A percentile compares a stretch with the other conserved stretches of the same genome.
These are phyloP conservation scores for Beauveria caledonica DNA, from an alignment of 2,329 filamentous ascomycete species.

Conservation along the genomic window DNA sequence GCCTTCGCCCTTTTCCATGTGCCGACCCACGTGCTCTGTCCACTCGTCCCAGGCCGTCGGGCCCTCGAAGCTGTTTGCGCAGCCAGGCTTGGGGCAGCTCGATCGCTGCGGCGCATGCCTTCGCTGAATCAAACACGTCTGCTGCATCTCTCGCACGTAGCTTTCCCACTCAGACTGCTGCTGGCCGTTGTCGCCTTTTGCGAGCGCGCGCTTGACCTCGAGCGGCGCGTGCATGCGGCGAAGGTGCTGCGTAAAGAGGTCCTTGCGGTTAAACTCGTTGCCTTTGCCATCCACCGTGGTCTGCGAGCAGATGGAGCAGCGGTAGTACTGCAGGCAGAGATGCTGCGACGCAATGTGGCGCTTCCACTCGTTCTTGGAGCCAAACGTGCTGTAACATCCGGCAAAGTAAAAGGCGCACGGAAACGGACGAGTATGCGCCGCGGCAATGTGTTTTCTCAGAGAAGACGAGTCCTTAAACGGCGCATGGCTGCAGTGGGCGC, in stretches of 20 bases:
- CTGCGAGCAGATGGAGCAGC: slow-evolving; percentile 53
- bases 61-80: slow-evolving; percentile 62
- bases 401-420: slow-evolving; percentile 80
- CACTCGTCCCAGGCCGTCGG: slow-evolving; percentile 76
- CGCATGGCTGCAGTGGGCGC: slow-evolving; percentile 52
- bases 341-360: slow-evolving; percentile 88
- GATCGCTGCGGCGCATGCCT: slow-evolving; percentile 63
- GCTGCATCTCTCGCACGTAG: slow-evolving; percentile 62
- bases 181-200: slow-evolving; percentile 47
- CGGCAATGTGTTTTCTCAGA: slow-evolving; percentile 57
- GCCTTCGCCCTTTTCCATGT: slow-evolving; percentile 70
- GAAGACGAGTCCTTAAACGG: slow-evolving; percentile 62
- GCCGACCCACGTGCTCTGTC: slow-evolving; percentile 85
- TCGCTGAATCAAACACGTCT: slow-evolving; percentile 62
- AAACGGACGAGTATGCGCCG: slow-evolving; percentile 65
- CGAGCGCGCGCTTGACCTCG: slow-evolving; percentile 49
- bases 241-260: slow-evolving; percentile 90
- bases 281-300: slow-evolving; percentile 47
- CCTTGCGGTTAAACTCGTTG: slow-evolving; percentile 84
- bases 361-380: slow-evolving; percentile 97
- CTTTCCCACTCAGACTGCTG: slow-evolving; percentile 55
- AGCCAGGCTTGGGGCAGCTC: slow-evolving; percentile 64
- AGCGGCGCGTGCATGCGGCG: slow-evolving; percentile 84
- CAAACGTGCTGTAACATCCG: slow-evolving; percentile 75
- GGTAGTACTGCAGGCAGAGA: slow-evolving; percentile 59